Conservation (phyloP, 2,329 filamentous ascomycete genomes). For the Curvularia spicifera region DNA sequence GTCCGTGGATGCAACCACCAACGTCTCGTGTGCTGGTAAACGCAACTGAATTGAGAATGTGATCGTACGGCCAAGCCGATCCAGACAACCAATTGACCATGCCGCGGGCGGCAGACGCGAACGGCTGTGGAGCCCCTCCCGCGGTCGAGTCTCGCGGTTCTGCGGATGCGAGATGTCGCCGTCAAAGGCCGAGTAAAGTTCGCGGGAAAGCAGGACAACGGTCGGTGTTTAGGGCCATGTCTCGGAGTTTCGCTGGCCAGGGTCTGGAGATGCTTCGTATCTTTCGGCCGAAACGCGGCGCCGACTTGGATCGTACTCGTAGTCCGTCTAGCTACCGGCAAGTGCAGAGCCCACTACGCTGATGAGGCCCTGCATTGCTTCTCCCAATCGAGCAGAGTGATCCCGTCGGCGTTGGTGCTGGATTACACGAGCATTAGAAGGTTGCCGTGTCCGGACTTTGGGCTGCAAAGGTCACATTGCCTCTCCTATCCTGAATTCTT, state of each 20-base stretch:
- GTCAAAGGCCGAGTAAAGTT: constrained; percentile 25
- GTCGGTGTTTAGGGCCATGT: constrained; percentile 15
- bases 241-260: constrained; percentile 17
- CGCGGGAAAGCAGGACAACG: constrained; percentile 23
- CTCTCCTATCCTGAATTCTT: not conserved
- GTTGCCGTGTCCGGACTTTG: constrained; percentile 1
- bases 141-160: constrained; percentile 37
- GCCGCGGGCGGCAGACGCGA: constrained; percentile 16
- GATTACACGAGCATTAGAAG: constrained; percentile 19
- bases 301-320: constrained; percentile 16
- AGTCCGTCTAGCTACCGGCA: constrained; percentile 9
- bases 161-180: constrained; percentile 43
- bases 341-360: not conserved
- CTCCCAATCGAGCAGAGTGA: constrained; percentile 26
- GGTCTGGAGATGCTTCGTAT: constrained; percentile 25
- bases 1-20: constrained; percentile 1
- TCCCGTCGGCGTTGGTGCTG: constrained; percentile 16
- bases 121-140: constrained; percentile 20
- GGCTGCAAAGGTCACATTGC: not conserved
- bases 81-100: constrained; percentile 7
- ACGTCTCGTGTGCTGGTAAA: not conserved
- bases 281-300: constrained; percentile 15
- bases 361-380: constrained; percentile 21
- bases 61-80: constrained; percentile 22
- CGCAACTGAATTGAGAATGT: constrained; percentile 6